A percentile compares a stretch with the other conserved stretches of the same genome.
These are phyloP conservation scores for Teunomyces gatunensis DNA, from an alignment of 805 yeast species.

Conservation along the genomic window DNA sequence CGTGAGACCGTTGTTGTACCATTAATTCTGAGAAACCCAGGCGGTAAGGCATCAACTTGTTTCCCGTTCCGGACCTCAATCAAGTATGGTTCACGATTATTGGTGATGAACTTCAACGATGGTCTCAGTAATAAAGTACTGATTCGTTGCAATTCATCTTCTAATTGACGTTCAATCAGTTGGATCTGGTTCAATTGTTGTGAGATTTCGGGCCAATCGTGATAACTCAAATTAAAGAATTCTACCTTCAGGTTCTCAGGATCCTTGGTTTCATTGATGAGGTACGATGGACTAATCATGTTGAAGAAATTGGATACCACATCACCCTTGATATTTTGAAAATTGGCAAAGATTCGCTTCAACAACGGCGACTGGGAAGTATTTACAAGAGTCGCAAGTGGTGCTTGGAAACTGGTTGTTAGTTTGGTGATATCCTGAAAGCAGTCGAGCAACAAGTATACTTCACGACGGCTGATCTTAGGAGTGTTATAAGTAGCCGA, in stretches of 20 bases:
- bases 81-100: constrained; percentile 65
- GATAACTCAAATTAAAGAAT: constrained; percentile 38
- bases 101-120: constrained; percentile 51
- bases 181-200: constrained; percentile 37
- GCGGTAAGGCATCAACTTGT: constrained; percentile 58
- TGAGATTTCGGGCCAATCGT: constrained; percentile 40
- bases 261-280: constrained; percentile 48
- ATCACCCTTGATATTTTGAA: constrained; percentile 31
- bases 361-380: constrained; percentile 36
- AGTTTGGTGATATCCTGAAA: constrained; percentile 26
- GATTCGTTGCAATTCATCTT: constrained; percentile 50
- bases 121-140: constrained; percentile 53
- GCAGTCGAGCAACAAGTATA: constrained; percentile 28
- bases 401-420: constrained; percentile 30
- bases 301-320: constrained; percentile 34
- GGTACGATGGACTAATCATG: constrained; percentile 53
- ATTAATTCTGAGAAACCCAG: constrained; percentile 73
- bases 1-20: constrained; percentile 69
- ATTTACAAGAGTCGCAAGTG: constrained; percentile 33
- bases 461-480: constrained; percentile 31
- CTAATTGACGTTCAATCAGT: constrained; percentile 45
- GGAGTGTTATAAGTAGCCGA: constrained; percentile 25
- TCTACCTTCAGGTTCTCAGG: constrained; percentile 41
- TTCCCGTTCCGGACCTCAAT: constrained; percentile 68
- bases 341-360: constrained; percentile 30